Percentiles rank a stretch among this genome's conserved stretches.
phyloP scores from a whole-genome alignment of 495 filamentous ascomycete genomes.

The Xylaria bambusicola region DNA sequence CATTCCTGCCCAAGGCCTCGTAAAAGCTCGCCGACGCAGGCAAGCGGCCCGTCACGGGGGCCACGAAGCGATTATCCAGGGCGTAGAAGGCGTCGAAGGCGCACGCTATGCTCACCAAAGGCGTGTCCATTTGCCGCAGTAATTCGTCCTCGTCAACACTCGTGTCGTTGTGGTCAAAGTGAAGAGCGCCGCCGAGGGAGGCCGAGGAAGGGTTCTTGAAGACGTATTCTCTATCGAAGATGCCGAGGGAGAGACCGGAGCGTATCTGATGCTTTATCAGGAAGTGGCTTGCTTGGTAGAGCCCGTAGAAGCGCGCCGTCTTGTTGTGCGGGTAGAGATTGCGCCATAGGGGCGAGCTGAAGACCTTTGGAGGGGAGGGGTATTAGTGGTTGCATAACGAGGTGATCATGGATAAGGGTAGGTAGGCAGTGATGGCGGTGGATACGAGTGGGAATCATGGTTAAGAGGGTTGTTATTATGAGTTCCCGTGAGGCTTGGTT shows the following conservation, averaged over 20 bases:
- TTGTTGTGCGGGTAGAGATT: constrained; percentile 2
- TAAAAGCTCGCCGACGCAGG: constrained; percentile 36
- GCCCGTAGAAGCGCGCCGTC: constrained; percentile 11
- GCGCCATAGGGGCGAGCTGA: constrained; percentile 14
- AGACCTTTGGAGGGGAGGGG: too few species aligned
- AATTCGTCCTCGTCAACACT: constrained; percentile 19
- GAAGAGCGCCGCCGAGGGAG: constrained; percentile 36
- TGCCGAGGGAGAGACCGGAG: constrained; percentile 41
- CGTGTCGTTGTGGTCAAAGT: constrained; percentile 35
- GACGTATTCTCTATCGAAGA: constrained; percentile 46
- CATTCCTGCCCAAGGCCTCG: constrained; percentile 23
- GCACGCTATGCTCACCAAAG: constrained; percentile 44
- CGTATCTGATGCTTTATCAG: constrained; percentile 31
- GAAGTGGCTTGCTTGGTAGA: constrained; percentile 14
- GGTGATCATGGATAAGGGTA: too few species aligned
- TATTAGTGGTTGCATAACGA: too few species aligned
- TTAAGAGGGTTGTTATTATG: neutral
- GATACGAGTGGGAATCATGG: neutral
- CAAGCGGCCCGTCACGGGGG: constrained; percentile 28
- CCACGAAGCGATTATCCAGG: constrained; percentile 32
- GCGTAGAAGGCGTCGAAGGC: constrained; percentile 38
- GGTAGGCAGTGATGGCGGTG: neutral
- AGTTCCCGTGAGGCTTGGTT: neutral
- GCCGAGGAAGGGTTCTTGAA: constrained; percentile 42
- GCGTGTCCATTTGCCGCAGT: constrained; percentile 45